Evolutionary conservation across 768 basidiomycete genomes (phyloP).

Genomic region (Pleurotus salmoneostramineus): DNA sequence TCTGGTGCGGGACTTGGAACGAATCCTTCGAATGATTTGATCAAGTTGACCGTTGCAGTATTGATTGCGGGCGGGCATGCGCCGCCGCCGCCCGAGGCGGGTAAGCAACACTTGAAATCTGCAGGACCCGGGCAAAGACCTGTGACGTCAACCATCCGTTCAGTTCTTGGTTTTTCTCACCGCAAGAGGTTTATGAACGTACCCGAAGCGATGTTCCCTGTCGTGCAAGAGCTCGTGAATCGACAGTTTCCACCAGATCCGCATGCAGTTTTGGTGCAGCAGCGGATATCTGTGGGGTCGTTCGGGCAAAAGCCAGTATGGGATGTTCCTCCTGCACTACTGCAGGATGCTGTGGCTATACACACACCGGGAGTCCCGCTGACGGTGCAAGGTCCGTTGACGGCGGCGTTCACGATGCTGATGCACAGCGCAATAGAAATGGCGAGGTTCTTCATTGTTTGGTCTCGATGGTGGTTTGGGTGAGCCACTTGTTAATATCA

Average conservation of each 20-base stretch:
- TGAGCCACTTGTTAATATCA: not conserved
- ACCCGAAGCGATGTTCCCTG: constrained; percentile 17
- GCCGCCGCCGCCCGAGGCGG: constrained; percentile 9
- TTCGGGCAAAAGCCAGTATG: constrained; percentile 7
- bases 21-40: constrained; percentile 31
- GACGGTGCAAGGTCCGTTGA: constrained; percentile 10
- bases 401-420: constrained; percentile 2
- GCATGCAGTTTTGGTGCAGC: constrained; percentile 11
- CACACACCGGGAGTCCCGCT: constrained; percentile 6
- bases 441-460: not conserved
- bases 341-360: constrained; percentile 8
- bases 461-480: not conserved
- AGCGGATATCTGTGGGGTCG: constrained; percentile 11
- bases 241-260: constrained; percentile 7
- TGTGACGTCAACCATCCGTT: constrained; percentile 3
- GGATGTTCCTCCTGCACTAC: constrained; percentile 1
- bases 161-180: not conserved
- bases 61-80: constrained; percentile 19
- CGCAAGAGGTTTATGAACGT: not conserved
- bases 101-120: constrained; percentile 22
- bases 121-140: constrained; percentile 25
- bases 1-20: constrained; percentile 28
- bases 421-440: not conserved
- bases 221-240: constrained; percentile 9
- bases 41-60: constrained; percentile 22